Evolutionary conservation across 1,139 yeast genomes (phyloP), one percentile per base, ranked within the genome.

Genomic region (Hemisphaericaspora subhashii): DNA sequence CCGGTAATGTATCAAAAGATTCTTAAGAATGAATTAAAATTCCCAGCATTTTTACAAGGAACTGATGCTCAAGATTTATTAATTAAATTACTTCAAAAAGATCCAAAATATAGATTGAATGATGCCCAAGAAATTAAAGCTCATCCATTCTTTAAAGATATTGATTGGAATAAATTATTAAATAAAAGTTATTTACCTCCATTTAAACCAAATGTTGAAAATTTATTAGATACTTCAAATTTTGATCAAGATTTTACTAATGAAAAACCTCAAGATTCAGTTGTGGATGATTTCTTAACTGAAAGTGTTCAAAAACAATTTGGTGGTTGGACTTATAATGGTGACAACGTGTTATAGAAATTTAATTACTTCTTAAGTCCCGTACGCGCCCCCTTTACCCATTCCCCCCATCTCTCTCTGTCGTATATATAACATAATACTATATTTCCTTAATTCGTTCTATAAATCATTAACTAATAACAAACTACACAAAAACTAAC

Each of bases 301-400:
- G 96, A 86, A 54, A 81, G 90, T 50, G 96, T 92, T 16, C 98
- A 92, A 62, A 83, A 86, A 58, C 98, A 92, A 64, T 92, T 92
- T 72, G 98, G 96, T 36, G 98, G 98, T 4, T 92, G 98, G 98
- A 90, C 97, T 1, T 90, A 89, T 61, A 88, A 87, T 40, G 96
- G 92, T 9, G 81, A 77, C 41, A 62, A 46, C 32, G 47, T 57
- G 5, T 54, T 58, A 12, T 41, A 33, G 32, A 17, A 17, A 7
- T 9, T 24, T 11, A n/a, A n/a, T 20, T 20, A 9, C 22, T 20
- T 6, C 9, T 20, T 7, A 6, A 20, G 6, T 20, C 23, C 23
- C 11, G 23, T 21, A 9, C 23, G 11, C 23, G 3, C 2, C 23
- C 23, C 23, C 23, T 21, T 3, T 9, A 2, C 23, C 23, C 23